Conservation (phyloP, 192 early-diverging fungal species). For the Umbelopsis sp. region DNA sequence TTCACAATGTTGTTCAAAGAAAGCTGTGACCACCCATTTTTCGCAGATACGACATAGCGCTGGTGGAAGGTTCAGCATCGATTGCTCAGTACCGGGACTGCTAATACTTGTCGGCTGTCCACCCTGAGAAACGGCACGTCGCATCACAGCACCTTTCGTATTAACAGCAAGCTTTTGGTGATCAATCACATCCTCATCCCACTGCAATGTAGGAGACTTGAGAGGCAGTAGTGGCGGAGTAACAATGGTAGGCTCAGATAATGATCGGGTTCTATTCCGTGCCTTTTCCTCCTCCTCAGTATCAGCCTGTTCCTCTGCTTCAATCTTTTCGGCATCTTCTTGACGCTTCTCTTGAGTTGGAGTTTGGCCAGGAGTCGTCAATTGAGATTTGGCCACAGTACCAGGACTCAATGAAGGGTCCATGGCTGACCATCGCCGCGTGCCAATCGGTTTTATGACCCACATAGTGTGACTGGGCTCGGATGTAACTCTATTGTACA, state of each 20-base stretch:
- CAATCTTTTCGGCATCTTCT: neutral
- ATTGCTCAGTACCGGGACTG: slow-evolving; percentile 41
- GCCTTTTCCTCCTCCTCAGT: slow-evolving; percentile 13
- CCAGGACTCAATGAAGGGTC: slow-evolving; percentile 24
- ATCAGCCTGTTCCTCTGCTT: slow-evolving; percentile 8
- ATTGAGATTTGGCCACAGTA: slow-evolving; percentile 22
- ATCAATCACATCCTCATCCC: slow-evolving; percentile 1
- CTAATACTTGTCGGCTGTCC: slow-evolving; percentile 19
- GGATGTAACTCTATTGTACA: slow-evolving; percentile 68
- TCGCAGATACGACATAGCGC: slow-evolving; percentile 84
- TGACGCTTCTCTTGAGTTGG: neutral
- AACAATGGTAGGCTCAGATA: slow-evolving; percentile 28
- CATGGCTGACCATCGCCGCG: slow-evolving; percentile 27
- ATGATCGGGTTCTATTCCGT: slow-evolving; percentile 8
- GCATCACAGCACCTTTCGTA: slow-evolving; percentile 17
- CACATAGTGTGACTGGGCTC: slow-evolving; percentile 74
- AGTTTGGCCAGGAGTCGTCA: neutral
- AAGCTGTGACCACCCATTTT: slow-evolving; percentile 62
- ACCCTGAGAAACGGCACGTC: slow-evolving; percentile 35
- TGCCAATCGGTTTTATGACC: slow-evolving; percentile 67
- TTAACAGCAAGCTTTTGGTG: neutral
- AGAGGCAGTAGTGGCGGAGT: slow-evolving; percentile 1
- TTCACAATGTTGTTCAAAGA: slow-evolving; percentile 76
- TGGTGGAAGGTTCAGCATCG: slow-evolving; percentile 39
- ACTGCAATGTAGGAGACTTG: slow-evolving; percentile 7